A percentile compares a stretch with the other conserved stretches of the same genome.
These are phyloP conservation scores for Sarocladiaceae sp. DNA, from an alignment of 2,329 filamentous ascomycete genomes.

Conservation along the genomic window DNA sequence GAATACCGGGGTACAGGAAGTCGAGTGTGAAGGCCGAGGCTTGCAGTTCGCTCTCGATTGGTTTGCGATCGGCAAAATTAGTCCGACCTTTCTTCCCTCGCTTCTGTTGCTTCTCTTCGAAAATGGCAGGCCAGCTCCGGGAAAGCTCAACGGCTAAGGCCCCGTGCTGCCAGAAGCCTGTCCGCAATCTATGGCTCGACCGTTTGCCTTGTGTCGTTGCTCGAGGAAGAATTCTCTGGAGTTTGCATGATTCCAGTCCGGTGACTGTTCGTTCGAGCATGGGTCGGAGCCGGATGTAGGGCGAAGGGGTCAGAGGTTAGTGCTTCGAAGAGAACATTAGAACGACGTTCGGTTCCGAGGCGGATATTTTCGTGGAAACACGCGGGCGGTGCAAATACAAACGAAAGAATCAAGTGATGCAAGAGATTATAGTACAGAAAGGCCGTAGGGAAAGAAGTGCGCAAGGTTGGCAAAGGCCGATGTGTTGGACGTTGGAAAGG, in stretches of 20 bases:
- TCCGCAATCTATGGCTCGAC: constrained; percentile 38
- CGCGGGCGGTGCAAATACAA: background rate
- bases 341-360: background rate
- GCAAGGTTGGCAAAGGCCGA: background rate
- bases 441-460: background rate
- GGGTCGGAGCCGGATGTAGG: background rate
- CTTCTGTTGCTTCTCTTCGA: background rate
- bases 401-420: background rate
- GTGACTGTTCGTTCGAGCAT: constrained; percentile 58
- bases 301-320: background rate
- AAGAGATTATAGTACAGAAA: background rate
- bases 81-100: background rate
- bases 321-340: constrained; percentile 9
- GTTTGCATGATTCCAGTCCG: constrained; percentile 50
- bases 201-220: constrained; percentile 31
- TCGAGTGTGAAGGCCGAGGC: constrained; percentile 50
- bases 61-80: constrained; percentile 15
- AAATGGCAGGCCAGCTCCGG: constrained; percentile 28
- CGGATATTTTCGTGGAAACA: background rate
- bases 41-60: constrained; percentile 25
- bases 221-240: constrained; percentile 46
- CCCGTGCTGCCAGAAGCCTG: constrained; percentile 52
- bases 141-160: constrained; percentile 45
- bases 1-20: constrained; percentile 47
- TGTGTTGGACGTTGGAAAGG: background rate